phyloP scores from a whole-genome alignment of 78 protist genomes.

The Isochrysis galbana region DNA sequence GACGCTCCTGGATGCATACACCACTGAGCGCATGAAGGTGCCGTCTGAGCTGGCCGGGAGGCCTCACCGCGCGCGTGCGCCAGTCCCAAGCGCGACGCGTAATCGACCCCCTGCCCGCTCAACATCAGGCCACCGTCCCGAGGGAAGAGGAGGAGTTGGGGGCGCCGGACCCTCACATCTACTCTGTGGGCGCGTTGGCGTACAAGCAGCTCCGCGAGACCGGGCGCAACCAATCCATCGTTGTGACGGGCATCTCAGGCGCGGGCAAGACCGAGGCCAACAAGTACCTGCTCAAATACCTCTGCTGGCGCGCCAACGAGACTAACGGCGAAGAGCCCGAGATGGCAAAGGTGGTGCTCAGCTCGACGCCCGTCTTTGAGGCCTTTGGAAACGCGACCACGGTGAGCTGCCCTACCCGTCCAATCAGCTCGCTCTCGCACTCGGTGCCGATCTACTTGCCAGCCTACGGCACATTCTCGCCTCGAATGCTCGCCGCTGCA shows the following conservation, averaged over 20 bases:
- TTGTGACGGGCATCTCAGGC: constrained; percentile 1
- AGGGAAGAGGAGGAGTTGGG: not conserved
- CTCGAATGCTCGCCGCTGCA: too few species aligned
- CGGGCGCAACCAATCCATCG: not conserved
- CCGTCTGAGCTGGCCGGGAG: too few species aligned
- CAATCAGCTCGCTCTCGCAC: too few species aligned
- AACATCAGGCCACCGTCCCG: not conserved
- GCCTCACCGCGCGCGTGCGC: too few species aligned
- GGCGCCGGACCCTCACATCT: not conserved
- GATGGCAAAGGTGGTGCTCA: not conserved
- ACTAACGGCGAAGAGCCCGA: not conserved
- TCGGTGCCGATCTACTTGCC: too few species aligned
- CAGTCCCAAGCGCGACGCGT: too few species aligned
- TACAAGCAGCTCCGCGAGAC: not conserved
- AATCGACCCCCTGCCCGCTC: not conserved
- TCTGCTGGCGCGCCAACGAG: not conserved
- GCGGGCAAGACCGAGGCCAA: constrained; percentile 27
- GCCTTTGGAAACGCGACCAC: constrained; percentile 46
- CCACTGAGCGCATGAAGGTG: not conserved
- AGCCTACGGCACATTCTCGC: too few species aligned
- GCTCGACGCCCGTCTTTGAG: constrained; percentile 28
- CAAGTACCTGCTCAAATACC: not conserved
- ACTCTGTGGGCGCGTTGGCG: not conserved
- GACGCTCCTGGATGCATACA: not conserved
- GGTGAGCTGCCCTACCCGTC: too few species aligned